These are phyloP conservation scores for Chrysosporium keratinophilum DNA, from an alignment of 2,329 filamentous ascomycete genomes.

Conservation along the genomic window DNA sequence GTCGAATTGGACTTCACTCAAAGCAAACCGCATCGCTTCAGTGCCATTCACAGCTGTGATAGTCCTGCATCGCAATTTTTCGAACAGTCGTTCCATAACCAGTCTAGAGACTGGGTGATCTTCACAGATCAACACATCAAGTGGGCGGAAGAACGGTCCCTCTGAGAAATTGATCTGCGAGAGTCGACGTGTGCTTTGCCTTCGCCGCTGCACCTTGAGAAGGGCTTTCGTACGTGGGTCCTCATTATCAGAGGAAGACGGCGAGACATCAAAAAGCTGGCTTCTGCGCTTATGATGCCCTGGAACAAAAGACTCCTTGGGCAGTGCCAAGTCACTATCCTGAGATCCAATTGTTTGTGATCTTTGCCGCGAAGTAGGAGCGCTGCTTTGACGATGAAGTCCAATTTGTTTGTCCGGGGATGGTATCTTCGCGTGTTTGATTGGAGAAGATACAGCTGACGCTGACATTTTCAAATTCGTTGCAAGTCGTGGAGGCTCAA, in stretches of 20 bases:
- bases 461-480: slow-evolving; percentile 41
- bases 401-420: slow-evolving; percentile 48
- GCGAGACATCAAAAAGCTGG: slow-evolving; percentile 91
- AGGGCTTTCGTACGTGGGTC: slow-evolving; percentile 83
- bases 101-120: slow-evolving; percentile 93
- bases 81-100: slow-evolving; percentile 97
- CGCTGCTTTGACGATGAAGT: slow-evolving; percentile 53
- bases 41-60: slow-evolving; percentile 84
- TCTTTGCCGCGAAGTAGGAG: slow-evolving; percentile 57
- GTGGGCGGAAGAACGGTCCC: slow-evolving; percentile 73
- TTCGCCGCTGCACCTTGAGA: slow-evolving; percentile 79
- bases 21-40: slow-evolving; percentile 84
- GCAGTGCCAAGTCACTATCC: slow-evolving; percentile 66
- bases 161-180: slow-evolving; percentile 83
- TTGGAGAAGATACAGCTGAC: slow-evolving; percentile 46
- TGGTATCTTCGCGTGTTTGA: slow-evolving; percentile 36
- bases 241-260: slow-evolving; percentile 95
- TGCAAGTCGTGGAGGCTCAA: slow-evolving; percentile 58
- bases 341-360: slow-evolving; percentile 92
- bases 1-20: slow-evolving; percentile 97
- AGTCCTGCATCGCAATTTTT: slow-evolving; percentile 88
- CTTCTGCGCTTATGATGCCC: slow-evolving; percentile 80
- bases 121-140: slow-evolving; percentile 93
- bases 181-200: slow-evolving; percentile 89
- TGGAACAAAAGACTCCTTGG: slow-evolving; percentile 52